Evolutionary conservation across 305 asterid genomes (phyloP).

Genomic region (Fraxinus sp.): DNA sequence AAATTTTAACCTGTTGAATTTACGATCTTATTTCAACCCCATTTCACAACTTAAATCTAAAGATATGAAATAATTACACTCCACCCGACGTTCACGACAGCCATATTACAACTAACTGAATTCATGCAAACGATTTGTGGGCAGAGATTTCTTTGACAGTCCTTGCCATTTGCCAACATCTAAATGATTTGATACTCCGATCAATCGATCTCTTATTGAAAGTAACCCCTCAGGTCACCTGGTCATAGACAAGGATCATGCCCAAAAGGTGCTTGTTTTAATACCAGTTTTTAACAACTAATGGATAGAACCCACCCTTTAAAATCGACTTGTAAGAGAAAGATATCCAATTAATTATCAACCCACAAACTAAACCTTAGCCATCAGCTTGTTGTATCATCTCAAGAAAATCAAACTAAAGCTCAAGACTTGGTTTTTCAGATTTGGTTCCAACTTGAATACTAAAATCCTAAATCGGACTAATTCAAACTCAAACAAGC

Average conservation of each 20-base stretch:
- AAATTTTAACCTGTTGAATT: too few species aligned
- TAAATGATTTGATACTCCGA: too few species aligned
- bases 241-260: neutral
- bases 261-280: neutral
- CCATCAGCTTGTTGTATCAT: neutral
- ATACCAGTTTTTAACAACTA: neutral
- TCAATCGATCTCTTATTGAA: neutral
- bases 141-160: neutral
- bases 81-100: too few species aligned
- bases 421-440: neutral
- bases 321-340: neutral
- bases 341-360: neutral
- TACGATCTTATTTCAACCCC: too few species aligned
- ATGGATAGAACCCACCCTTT: neutral
- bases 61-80: too few species aligned
- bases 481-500: neutral
- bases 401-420: neutral
- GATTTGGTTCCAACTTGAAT: neutral
- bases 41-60: too few species aligned
- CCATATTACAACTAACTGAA: neutral
- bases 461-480: neutral
- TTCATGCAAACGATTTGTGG: too few species aligned
- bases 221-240: neutral
- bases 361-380: neutral
- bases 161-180: neutral